A percentile compares a stretch with the other conserved stretches of the same genome.
Conservation (phyloP, 2,329 filamentous ascomycete genomes). For the Hypoxylon sp. region DNA sequence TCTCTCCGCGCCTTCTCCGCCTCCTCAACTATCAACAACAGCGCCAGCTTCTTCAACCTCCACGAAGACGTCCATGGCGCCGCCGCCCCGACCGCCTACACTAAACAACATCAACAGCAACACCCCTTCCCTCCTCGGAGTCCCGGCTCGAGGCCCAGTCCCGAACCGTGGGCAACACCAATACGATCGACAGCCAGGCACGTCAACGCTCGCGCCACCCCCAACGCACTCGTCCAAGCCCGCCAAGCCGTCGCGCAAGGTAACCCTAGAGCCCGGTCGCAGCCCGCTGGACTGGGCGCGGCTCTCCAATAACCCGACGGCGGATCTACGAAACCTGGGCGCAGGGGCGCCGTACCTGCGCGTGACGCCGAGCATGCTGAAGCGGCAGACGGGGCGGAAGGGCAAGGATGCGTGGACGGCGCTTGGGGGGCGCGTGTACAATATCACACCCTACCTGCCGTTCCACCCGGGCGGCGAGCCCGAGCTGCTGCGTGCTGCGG, state of each 20-base stretch:
- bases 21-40: constrained; percentile 19
- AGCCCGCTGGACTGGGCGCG: constrained; percentile 97
- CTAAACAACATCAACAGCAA: constrained; percentile 43
- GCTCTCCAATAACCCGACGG: constrained; percentile 71
- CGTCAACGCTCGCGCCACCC: constrained; percentile 65
- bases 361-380: constrained; percentile 86
- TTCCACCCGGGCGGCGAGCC: constrained; percentile 91
- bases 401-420: constrained; percentile 92
- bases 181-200: constrained; percentile 49
- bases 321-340: constrained; percentile 76
- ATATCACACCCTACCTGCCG: constrained; percentile 87
- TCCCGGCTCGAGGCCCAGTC: constrained; percentile 52
- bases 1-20: constrained; percentile 32
- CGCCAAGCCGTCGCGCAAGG: constrained; percentile 73
- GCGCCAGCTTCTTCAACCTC: background rate
- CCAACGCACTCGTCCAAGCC: constrained; percentile 67
- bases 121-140: constrained; percentile 39
- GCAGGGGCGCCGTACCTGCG: constrained; percentile 69
- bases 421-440: constrained; percentile 92
- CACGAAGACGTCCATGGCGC: constrained; percentile 34
- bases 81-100: constrained; percentile 46
- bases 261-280: constrained; percentile 88
- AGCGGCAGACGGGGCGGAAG: constrained; percentile 82
- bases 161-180: constrained; percentile 55
- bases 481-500: constrained; percentile 76